Percentiles rank a stretch among this genome's conserved stretches.
These are phyloP conservation scores for Aureobasidium sp. DNA, from an alignment of 2,329 filamentous ascomycete species.

Conservation along the genomic window DNA sequence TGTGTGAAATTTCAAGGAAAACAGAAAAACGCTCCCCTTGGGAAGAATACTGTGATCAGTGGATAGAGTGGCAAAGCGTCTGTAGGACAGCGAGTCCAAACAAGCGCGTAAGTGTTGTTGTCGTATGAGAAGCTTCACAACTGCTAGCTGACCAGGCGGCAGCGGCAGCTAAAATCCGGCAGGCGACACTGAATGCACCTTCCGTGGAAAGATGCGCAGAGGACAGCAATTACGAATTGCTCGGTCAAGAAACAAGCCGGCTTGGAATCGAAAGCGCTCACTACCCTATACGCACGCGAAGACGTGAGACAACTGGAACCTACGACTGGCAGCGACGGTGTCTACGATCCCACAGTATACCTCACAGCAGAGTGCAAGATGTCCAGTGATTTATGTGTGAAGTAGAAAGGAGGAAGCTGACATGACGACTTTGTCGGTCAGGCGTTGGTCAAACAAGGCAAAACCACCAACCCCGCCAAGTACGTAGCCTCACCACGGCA, in stretches of 20 bases:
- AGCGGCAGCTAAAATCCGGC: not conserved
- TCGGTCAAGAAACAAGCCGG: not conserved
- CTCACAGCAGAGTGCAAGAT: not conserved
- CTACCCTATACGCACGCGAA: constrained; percentile 9
- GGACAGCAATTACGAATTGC: not conserved
- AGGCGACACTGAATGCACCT: not conserved
- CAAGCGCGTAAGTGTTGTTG: not conserved
- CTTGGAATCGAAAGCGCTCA: not conserved
- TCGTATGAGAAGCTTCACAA: not conserved
- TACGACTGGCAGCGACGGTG: constrained; percentile 8
- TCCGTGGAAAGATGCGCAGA: not conserved
- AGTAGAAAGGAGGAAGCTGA: not conserved
- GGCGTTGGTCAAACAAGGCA: constrained; percentile 2
- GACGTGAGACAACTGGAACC: constrained; percentile 3
- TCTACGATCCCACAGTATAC: constrained; percentile 7
- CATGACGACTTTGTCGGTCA: not conserved
- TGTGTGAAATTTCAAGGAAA: not conserved
- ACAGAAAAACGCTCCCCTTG: no score
- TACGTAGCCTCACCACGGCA: not conserved
- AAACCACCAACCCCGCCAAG: not conserved
- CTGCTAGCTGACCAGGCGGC: not conserved
- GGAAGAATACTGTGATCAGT: constrained; percentile 5
- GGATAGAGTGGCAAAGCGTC: not conserved
- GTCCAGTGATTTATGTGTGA: not conserved
- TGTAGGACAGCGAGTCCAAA: not conserved